These are phyloP conservation scores for Medicago lupulina DNA, from an alignment of 306 rosid genomes.

Conservation along the genomic window DNA sequence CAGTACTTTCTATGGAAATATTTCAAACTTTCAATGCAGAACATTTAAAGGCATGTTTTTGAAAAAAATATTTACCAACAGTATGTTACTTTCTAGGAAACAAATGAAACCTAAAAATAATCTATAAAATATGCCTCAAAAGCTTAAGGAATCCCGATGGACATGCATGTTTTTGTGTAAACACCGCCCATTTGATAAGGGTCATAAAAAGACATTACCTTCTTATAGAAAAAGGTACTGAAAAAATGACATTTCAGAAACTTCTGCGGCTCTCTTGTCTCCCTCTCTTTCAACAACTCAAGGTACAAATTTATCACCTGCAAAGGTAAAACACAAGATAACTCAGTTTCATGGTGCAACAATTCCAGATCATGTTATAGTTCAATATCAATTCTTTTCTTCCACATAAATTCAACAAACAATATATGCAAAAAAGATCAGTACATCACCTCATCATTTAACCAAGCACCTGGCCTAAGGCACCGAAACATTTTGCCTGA, in stretches of 20 bases:
- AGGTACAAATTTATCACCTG: conserved; percentile 94
- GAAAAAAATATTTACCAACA: conserved; percentile 24
- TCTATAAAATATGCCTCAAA: conserved; percentile 11
- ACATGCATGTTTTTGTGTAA: conserved; percentile 13
- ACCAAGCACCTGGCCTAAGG: conserved; percentile 78
- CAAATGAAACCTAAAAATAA: conserved; percentile 29
- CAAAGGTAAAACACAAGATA: conserved; percentile 37
- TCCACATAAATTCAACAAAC: conserved; percentile 29
- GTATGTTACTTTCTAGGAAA: conserved; percentile 10
- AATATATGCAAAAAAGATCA: conserved; percentile 32
- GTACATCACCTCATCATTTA: conserved; percentile 82
- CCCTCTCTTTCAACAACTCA: conserved; percentile 95
- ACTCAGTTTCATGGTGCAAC: conserved; percentile 29
- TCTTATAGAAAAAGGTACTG: conserved; percentile 88
- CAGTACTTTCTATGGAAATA: conserved; percentile 5
- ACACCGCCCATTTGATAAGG: neutral
- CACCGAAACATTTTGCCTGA: conserved; percentile 69
- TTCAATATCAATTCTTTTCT: conserved; percentile 5
- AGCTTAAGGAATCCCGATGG: neutral
- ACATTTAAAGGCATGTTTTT: conserved; percentile 27
- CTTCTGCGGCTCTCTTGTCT: conserved; percentile 74
- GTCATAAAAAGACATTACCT: conserved; percentile 51
- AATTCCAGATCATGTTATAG: conserved; percentile 7
- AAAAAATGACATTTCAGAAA: conserved; percentile 88
- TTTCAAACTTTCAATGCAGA: neutral